Evolutionary conservation across 345 rosid genomes (phyloP), one percentile per base, ranked within the genome.

Genomic region (Combretum micranthum): DNA sequence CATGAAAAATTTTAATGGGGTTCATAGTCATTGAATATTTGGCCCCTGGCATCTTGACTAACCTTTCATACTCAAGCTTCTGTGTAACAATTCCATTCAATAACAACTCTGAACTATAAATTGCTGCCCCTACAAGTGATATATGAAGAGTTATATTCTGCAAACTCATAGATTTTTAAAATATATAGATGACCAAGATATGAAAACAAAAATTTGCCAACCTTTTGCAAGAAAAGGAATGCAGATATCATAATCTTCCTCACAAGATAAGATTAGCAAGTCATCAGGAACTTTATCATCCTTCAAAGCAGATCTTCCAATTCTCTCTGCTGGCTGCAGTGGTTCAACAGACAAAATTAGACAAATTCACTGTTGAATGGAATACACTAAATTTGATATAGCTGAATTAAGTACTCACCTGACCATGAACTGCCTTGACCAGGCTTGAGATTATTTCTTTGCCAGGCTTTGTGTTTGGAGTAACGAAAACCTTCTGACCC

Each of bases 51-150:
- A 47, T 15, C 11, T 4, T 39, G 23, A 52, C 82, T n/a, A 21
- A 92, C 98, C 98, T 84, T 72, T 80, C 98, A 57, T 78, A 81
- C 60, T 92, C 96, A 50, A 92, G 77, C 70, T 72, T 86, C 77
- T 88, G 95, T 52, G 84, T 81, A 47, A 92, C 90, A 62, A 92
- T 88, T 50, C 98, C 96, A 67, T 80, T 88, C 62, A 92, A 69
- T 20, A 92, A 68, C 57, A 92, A 76, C 82, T 92, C 96, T 42
- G 95, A 84, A 66, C 95, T 83, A 66, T 88, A 88, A 20, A 88
- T 85, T 18, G 83, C 75, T 15, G 77, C 75, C 47, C 96, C 98
- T 88, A 85, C 56, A 42, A 53, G 19, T 21, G 47, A 53, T 14
- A 54, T 59, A 52, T 63, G 16, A 44, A 25, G 49, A 49, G 59